Percentiles rank a stretch among this genome's conserved stretches.
Evolutionary conservation across 2,329 filamentous ascomycete genomes (phyloP).

Genomic region (Aspergillus sojae): DNA sequence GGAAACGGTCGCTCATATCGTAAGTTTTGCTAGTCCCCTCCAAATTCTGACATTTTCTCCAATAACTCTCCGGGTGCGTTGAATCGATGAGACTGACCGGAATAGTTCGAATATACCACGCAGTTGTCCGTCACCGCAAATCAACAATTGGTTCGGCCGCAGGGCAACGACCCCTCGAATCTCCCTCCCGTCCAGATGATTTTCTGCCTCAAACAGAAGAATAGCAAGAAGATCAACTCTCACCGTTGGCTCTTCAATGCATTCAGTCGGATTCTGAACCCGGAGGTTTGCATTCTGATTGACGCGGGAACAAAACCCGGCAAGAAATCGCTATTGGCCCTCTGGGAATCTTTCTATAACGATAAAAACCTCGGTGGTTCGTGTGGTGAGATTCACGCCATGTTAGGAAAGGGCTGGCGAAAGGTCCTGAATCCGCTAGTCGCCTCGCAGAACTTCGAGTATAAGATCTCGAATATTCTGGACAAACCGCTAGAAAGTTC

Average conservation of each 20-base stretch:
- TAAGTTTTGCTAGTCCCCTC: conserved; percentile 56
- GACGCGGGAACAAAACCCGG: conserved; percentile 98
- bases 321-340: conserved; percentile 81
- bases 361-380: conserved; percentile 98
- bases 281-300: conserved; percentile 92
- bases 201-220: conserved; percentile 98
- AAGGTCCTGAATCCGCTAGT: conserved; percentile 94
- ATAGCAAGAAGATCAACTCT: conserved; percentile 99
- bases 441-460: conserved; percentile 98
- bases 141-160: conserved; percentile 93
- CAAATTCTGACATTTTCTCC: conserved; percentile 7
- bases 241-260: conserved; percentile 99
- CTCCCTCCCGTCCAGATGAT: conserved; percentile 98
- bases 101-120: conserved; percentile 89
- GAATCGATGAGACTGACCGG: conserved; percentile 19
- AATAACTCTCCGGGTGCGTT: neutral
- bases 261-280: conserved; percentile 94
- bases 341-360: conserved; percentile 99
- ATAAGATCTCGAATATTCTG: conserved; percentile 99
- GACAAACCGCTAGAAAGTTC: conserved; percentile 97
- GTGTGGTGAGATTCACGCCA: conserved; percentile 98
- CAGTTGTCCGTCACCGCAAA: conserved; percentile 94
- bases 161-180: conserved; percentile 79
- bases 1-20: conserved; percentile 90
- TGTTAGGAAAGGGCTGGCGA: conserved; percentile 82